A percentile compares a stretch with the other conserved stretches of the same genome.
Conservation (phyloP, 2,329 filamentous ascomycete species). For the Talaromyces sp. region DNA sequence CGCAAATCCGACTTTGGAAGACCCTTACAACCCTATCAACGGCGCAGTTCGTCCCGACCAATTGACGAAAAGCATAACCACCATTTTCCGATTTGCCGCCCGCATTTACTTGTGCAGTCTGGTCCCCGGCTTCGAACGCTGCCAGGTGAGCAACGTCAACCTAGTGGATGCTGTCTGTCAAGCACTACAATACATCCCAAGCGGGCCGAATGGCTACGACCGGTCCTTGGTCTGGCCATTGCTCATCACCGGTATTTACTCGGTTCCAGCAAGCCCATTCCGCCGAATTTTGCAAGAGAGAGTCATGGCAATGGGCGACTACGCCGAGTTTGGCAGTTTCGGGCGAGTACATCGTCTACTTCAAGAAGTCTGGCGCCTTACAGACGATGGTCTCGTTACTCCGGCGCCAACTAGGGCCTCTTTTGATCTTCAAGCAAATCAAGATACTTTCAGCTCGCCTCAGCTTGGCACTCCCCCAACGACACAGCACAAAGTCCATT, state of each 20-base stretch:
- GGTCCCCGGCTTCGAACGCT: slow-evolving; percentile 78
- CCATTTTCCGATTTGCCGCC: slow-evolving; percentile 84
- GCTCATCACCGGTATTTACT: slow-evolving; percentile 77
- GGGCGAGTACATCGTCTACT: slow-evolving; percentile 75
- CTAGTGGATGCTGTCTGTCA: slow-evolving; percentile 73
- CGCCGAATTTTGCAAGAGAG: slow-evolving; percentile 73
- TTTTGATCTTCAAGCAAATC: slow-evolving; percentile 15
- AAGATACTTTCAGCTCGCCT: slow-evolving; percentile 17
- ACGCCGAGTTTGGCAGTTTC: slow-evolving; percentile 77
- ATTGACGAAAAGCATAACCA: slow-evolving; percentile 81
- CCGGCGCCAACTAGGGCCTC: slow-evolving; percentile 8
- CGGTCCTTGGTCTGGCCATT: slow-evolving; percentile 90
- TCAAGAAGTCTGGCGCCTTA: slow-evolving; percentile 72
- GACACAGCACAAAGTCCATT: slow-evolving; percentile 67
- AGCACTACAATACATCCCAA: slow-evolving; percentile 75
- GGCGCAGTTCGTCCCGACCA: slow-evolving; percentile 76
- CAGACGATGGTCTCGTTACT: slow-evolving; percentile 57
- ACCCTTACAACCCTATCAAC: slow-evolving; percentile 52
- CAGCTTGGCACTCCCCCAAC: slow-evolving; percentile 8
- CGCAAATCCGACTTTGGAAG: slow-evolving; percentile 56
- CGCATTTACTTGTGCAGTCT: slow-evolving; percentile 96
- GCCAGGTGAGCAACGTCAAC: slow-evolving; percentile 66
- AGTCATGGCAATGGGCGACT: slow-evolving; percentile 66
- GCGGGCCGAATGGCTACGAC: slow-evolving; percentile 77
- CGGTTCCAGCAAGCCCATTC: slow-evolving; percentile 67